Conservation (phyloP, 2,329 filamentous ascomycete species). For the Fusarium metavorans region DNA sequence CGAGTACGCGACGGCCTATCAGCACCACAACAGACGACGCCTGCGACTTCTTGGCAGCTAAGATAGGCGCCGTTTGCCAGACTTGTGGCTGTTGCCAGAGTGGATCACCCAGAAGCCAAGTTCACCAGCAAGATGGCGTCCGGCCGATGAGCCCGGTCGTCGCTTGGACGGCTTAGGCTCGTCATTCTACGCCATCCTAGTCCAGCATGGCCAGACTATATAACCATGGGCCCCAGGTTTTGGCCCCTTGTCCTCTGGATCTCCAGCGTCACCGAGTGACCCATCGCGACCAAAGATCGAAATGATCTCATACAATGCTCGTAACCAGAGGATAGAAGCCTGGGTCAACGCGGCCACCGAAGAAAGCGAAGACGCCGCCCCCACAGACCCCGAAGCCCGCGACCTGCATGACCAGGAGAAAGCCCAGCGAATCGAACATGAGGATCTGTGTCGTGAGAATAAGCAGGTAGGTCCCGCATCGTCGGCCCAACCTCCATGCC, state of each 20-base stretch:
- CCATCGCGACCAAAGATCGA: constrained; percentile 34
- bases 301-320: constrained; percentile 42
- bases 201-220: constrained; percentile 39
- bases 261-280: constrained; percentile 40
- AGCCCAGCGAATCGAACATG: constrained; percentile 45
- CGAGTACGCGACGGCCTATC: constrained; percentile 39
- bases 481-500: neutral
- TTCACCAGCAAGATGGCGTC: constrained; percentile 34
- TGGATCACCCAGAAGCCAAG: constrained; percentile 38
- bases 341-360: constrained; percentile 36
- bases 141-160: constrained; percentile 29
- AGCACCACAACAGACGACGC: constrained; percentile 17
- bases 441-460: constrained; percentile 44
- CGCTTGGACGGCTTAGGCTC: constrained; percentile 30
- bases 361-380: constrained; percentile 40
- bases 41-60: constrained; percentile 35
- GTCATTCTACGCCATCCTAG: constrained; percentile 37
- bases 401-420: constrained; percentile 47
- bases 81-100: constrained; percentile 41
- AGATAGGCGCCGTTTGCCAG: constrained; percentile 36
- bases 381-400: constrained; percentile 42
- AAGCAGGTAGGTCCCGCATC: constrained; percentile 41
- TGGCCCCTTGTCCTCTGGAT: constrained; percentile 18
- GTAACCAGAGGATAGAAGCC: constrained; percentile 44
- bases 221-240: constrained; percentile 36